Base-by-base conservation (phyloP, 805 yeast species). In the Barnettozyma sp. region DNA sequence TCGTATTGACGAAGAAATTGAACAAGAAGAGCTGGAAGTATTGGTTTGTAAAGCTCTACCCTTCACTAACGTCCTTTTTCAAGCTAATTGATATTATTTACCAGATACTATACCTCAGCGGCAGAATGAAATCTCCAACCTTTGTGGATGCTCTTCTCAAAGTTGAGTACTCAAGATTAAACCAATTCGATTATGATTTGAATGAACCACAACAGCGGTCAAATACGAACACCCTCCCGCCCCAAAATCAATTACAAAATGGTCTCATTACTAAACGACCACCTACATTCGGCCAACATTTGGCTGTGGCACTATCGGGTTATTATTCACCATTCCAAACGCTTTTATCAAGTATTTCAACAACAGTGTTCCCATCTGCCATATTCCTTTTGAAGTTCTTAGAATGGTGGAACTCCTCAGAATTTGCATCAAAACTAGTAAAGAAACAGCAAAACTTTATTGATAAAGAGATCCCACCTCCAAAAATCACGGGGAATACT, bases 351-450 rank as follows among this genome's bases (percentile, higher is more conserved):
- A 45, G 35, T 13, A 16, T 42, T 15, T 47, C 59, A 25, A 42
- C 53, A 21, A 54, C 82, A 3, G 55, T 78, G 30, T 75, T 90
- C 59, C 96, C 96, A 0, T 68, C 81, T 0, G 84, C 94, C 3
- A 80, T 88, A 34, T 87, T 90, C 53, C 51, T 78, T 17, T 66
- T 88, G 41, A 85, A 86, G 59, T 84, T 88, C 48, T 65, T 86
- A 23, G 97, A 88, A 56, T 88, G 97, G 96, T 88, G 95, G 94
- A 76, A 77, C 42, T 72, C 82, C 18, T 76, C 87, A 12, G 85
- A 82, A 41, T 72, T 85, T 51, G 76, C 84, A 4, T 58, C 71
- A 4, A 72, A 73, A 50, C 50, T 81, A 40, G 67, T 73, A 17
- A 71, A 70, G 38, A 68, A 66, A 31, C 63, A 63, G 33, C 63